Conservation (phyloP, 257 asterid species). For the Solanum etuberosum region DNA sequence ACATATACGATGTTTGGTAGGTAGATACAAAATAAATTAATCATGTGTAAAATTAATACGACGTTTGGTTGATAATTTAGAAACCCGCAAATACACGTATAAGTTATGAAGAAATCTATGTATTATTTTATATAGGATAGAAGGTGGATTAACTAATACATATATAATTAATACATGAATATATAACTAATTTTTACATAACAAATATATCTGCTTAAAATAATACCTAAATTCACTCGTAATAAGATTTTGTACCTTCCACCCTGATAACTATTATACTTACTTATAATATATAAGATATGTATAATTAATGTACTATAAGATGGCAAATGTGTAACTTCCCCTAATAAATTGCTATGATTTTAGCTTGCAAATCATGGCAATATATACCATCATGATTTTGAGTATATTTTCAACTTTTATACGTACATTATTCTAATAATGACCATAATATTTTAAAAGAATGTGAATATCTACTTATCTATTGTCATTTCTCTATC, state of each 20-base stretch:
- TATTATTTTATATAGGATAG: too few relatives aligned
- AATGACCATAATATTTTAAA: neutral
- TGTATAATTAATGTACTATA: too few relatives aligned
- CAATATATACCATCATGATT: neutral
- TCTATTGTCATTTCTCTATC: neutral
- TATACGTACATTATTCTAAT: neutral
- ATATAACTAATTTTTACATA: too few relatives aligned
- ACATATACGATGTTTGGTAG: too few relatives aligned
- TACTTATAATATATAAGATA: neutral
- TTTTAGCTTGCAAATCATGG: neutral
- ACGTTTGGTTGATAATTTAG: too few relatives aligned
- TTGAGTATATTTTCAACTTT: neutral
- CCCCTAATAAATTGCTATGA: neutral
- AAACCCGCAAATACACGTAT: too few relatives aligned
- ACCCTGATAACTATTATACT: neutral
- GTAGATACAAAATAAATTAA: too few relatives aligned
- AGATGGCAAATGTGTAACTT: neutral
- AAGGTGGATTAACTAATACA: neutral
- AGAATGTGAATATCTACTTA: neutral
- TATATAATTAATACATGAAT: too few relatives aligned
- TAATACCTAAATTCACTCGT: neutral
- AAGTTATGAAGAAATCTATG: too few relatives aligned
- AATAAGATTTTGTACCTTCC: neutral
- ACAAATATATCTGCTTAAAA: too few relatives aligned
- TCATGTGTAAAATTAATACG: too few relatives aligned